Evolutionary conservation across 139 green algal species (phyloP), one percentile per base, ranked within the genome.

Genomic region (Coelastrella sp.): DNA sequence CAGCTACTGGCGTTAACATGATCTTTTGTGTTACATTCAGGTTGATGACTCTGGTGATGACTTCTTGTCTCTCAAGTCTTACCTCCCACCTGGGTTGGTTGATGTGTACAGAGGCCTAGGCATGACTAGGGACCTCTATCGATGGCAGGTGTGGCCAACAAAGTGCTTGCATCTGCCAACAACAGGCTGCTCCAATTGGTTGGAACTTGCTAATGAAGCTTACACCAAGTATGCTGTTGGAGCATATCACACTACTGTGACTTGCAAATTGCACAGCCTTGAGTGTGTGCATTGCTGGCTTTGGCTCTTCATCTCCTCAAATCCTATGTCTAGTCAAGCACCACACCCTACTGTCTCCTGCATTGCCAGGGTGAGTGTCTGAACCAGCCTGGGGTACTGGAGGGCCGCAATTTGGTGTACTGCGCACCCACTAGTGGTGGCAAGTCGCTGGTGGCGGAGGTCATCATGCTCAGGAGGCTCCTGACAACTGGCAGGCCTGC

Each of bases 381-480:
- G 8, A 93, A 71, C 64, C 65, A 83, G 81, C 88, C 87, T 10
- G 94, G 93, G 16, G 96, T 98, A 64, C 92, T 98, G 73, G 83
- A 86, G n/a, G 94, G 94, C 0, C 59, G 92, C 85, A 98, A 97
- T 92, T 91, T 98, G 60, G 95, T 98, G 75, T 98, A 97, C 94
- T 96, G 93, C 80, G 96, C 96, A 13, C 96, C 96, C 58, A 98
- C 96, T 73, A 97, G 94, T 81, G 96, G 95, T 13, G 96, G 96
- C 65, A 98, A 98, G 91, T 94, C 90, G 71, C 89, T 97, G 73
- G 94, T 97, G 60, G 94, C 96, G 14, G 96, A 98, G 90, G 83
- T 98, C 20, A 90, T 98, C 4, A 93, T 94, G 68, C 88, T 98
- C 5, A 85, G 93, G 7, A 91, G 93, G 10, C 88, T 96, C 78